Conservation (phyloP, 2,329 filamentous ascomycete species). For the Alternaria sp. region DNA sequence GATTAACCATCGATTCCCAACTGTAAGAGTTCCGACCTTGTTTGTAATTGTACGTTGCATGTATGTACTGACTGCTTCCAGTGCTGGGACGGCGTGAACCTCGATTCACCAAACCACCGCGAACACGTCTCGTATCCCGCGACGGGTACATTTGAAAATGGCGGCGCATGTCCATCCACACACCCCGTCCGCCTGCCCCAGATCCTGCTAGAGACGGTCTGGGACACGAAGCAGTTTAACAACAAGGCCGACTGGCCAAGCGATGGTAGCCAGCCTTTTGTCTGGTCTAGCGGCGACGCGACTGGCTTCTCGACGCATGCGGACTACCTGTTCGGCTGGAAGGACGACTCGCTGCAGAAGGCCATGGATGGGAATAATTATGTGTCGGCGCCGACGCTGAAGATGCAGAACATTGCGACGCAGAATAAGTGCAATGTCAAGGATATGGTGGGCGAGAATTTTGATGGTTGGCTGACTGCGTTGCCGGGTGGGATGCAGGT, state of each 20-base stretch:
- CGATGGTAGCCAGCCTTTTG: conserved; percentile 41
- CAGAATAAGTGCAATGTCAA: conserved; percentile 43
- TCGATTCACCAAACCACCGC: conserved; percentile 33
- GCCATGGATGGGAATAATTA: conserved; percentile 40
- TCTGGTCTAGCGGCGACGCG: conserved; percentile 38
- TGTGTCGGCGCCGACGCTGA: conserved; percentile 36
- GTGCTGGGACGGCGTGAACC: conserved; percentile 38
- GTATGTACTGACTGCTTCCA: neutral
- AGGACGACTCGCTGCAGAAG: conserved; percentile 10
- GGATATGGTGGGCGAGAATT: conserved; percentile 40
- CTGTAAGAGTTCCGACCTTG: neutral
- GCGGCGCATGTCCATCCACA: conserved; percentile 33
- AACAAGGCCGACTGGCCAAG: conserved; percentile 41
- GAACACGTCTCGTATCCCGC: conserved; percentile 36
- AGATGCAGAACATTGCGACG: conserved; percentile 41
- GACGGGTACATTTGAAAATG: conserved; percentile 39
- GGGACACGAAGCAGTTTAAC: conserved; percentile 41
- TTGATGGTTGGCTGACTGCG: conserved; percentile 38
- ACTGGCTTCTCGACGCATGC: conserved; percentile 38
- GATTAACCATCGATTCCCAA: conserved; percentile 37
- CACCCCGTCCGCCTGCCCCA: conserved; percentile 40
- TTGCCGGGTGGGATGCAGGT: conserved; percentile 12
- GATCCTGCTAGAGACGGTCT: conserved; percentile 42
- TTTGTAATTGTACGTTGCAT: neutral
- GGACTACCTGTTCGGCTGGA: conserved; percentile 43